Conservation (phyloP, 1,284 basidiomycete genomes). For the Trichosporon coremiiforme region DNA sequence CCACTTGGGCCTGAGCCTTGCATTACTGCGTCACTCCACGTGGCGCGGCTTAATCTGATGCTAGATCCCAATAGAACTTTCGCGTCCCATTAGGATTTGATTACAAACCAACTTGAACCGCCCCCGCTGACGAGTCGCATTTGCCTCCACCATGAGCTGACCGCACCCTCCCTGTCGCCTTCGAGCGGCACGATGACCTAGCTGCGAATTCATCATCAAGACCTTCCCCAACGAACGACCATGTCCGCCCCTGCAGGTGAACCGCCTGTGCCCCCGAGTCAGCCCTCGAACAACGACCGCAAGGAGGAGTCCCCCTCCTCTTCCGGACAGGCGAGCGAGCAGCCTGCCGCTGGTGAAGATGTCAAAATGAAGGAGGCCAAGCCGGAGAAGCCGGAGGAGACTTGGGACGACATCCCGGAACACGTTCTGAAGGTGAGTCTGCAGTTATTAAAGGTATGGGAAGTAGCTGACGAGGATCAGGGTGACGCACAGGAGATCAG, state of each 20-base stretch:
- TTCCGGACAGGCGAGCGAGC: constrained; percentile 25
- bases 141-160: constrained; percentile 26
- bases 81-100: not conserved
- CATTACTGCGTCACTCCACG: constrained; percentile 24
- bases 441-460: not conserved
- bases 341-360: constrained; percentile 28
- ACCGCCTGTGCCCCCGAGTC: constrained; percentile 30
- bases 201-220: constrained; percentile 4
- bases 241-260: constrained; percentile 33
- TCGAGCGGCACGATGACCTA: constrained; percentile 18
- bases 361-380: constrained; percentile 34
- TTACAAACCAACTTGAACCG: not conserved
- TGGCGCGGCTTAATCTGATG: not conserved
- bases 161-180: constrained; percentile 13
- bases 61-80: not conserved
- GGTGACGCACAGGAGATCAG: constrained; percentile 59
- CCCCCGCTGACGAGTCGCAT: constrained; percentile 32
- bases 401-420: constrained; percentile 54
- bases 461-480: constrained; percentile 23
- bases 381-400: constrained; percentile 44
- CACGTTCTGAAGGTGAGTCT: constrained; percentile 46
- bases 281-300: constrained; percentile 12
- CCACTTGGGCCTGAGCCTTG: too few species aligned
- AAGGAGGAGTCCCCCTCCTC: constrained; percentile 28
- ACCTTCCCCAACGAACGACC: constrained; percentile 13